A percentile compares a stretch with the other conserved stretches of the same genome.
These are phyloP conservation scores for Barnettozyma californica DNA, from an alignment of 805 yeast genomes.

Conservation along the genomic window DNA sequence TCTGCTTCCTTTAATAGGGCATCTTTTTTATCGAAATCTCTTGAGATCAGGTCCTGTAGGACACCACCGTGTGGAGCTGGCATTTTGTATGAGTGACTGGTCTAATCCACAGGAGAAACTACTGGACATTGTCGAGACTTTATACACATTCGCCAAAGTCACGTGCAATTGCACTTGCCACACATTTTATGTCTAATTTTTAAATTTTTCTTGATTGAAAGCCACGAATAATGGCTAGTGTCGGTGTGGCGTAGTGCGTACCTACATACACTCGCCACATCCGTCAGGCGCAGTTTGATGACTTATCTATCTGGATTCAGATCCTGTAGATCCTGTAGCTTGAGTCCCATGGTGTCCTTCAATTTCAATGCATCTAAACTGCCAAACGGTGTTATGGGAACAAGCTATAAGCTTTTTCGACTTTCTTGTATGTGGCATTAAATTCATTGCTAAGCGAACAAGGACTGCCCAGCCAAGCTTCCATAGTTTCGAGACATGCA, in stretches of 20 bases:
- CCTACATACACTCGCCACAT: background rate
- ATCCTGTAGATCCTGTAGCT: too few relatives aligned
- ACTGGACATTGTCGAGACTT: background rate
- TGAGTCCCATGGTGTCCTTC: too few relatives aligned
- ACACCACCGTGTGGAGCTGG: conserved; percentile 90
- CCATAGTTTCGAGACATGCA: too few relatives aligned
- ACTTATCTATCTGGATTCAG: too few relatives aligned
- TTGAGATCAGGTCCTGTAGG: conserved; percentile 75
- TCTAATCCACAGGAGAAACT: too few relatives aligned
- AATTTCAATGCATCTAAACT: too few relatives aligned
- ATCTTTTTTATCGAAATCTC: conserved; percentile 63
- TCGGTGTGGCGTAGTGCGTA: background rate
- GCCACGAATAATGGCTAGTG: background rate
- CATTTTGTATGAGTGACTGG: conserved; percentile 31
- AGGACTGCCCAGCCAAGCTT: too few relatives aligned
- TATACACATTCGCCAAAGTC: background rate
- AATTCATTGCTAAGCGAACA: too few relatives aligned
- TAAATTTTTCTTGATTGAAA: background rate
- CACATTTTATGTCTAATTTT: background rate
- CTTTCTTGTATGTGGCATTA: too few relatives aligned
- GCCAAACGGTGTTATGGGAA: too few relatives aligned
- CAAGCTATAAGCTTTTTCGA: too few relatives aligned
- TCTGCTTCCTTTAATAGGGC: conserved; percentile 56
- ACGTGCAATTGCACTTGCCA: conserved; percentile 4
- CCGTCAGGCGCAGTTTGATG: background rate